These are phyloP conservation scores for Kernera saxatilis DNA, from an alignment of 345 rosid species.

Conservation along the genomic window DNA sequence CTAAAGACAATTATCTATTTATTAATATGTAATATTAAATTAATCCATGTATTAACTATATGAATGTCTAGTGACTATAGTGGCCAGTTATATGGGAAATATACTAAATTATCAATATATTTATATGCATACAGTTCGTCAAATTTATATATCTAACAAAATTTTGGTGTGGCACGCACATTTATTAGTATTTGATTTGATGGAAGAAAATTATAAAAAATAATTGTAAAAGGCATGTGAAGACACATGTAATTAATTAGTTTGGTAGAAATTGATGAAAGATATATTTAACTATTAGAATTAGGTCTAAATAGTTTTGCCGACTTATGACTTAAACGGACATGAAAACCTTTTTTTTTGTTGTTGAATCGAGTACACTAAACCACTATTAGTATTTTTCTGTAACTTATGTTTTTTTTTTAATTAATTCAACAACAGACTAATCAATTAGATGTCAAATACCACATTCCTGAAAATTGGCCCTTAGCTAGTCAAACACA, in stretches of 20 bases:
- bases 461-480: conserved; percentile 6
- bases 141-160: not conserved
- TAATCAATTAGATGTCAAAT: not conserved
- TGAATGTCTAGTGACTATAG: not conserved
- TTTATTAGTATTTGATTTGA: not conserved
- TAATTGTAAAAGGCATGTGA: conserved; percentile 7
- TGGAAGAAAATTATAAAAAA: not conserved
- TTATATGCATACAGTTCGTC: not conserved
- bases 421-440: not conserved
- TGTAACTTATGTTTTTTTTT: not conserved
- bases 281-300: conserved; percentile 26
- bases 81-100: not conserved
- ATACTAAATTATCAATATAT: not conserved
- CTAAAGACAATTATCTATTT: too few relatives aligned
- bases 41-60: not conserved
- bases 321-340: conserved; percentile 9
- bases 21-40: not conserved
- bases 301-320: conserved; percentile 22
- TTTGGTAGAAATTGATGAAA: conserved; percentile 20
- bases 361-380: not conserved
- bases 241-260: conserved; percentile 20
- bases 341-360: not conserved
- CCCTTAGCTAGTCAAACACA: not conserved
- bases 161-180: not conserved
- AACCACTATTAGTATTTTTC: not conserved